Conservation (phyloP, 371 early-diverging fungal genomes). For the Zychaea mexicana region DNA sequence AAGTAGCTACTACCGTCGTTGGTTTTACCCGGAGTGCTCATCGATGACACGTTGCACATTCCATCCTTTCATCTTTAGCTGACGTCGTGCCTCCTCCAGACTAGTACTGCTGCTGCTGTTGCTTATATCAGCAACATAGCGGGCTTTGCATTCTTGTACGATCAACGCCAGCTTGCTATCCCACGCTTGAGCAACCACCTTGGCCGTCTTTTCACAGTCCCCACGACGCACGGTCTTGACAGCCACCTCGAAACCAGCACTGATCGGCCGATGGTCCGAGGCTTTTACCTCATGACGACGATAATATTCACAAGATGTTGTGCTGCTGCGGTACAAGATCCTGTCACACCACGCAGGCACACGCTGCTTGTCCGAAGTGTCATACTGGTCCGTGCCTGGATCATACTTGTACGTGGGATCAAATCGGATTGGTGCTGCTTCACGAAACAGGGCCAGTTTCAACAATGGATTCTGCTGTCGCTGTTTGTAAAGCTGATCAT, state of each 20-base stretch:
- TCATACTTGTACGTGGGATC: slow-evolving; percentile 91
- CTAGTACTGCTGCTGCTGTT: slow-evolving; percentile 7
- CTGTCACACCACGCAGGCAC: slow-evolving; percentile 90
- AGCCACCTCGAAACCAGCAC: slow-evolving; percentile 50
- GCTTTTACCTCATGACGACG: slow-evolving; percentile 61
- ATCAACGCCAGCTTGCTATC: slow-evolving; percentile 8
- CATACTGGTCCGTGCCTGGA: slow-evolving; percentile 67
- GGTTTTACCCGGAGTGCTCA: too few species aligned
- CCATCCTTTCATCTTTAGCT: slow-evolving; percentile 23
- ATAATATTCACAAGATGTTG: slow-evolving; percentile 42
- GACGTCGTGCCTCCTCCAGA: slow-evolving; percentile 16
- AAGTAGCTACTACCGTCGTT: neutral
- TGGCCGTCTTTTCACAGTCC: neutral
- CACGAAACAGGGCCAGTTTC: slow-evolving; percentile 63
- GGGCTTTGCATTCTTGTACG: slow-evolving; percentile 24
- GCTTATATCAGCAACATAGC: slow-evolving; percentile 31
- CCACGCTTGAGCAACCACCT: slow-evolving; percentile 26
- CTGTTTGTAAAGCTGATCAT: slow-evolving; percentile 73
- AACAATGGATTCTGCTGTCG: slow-evolving; percentile 52
- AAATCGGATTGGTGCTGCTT: slow-evolving; percentile 65
- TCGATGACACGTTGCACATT: slow-evolving; percentile 16
- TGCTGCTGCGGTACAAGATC: slow-evolving; percentile 54
- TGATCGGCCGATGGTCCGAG: slow-evolving; percentile 86
- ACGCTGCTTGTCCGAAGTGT: slow-evolving; percentile 79
- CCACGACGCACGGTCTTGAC: neutral